Base-by-base conservation (phyloP, 345 rosid genomes). In the Euphorbia peplus region DNA sequence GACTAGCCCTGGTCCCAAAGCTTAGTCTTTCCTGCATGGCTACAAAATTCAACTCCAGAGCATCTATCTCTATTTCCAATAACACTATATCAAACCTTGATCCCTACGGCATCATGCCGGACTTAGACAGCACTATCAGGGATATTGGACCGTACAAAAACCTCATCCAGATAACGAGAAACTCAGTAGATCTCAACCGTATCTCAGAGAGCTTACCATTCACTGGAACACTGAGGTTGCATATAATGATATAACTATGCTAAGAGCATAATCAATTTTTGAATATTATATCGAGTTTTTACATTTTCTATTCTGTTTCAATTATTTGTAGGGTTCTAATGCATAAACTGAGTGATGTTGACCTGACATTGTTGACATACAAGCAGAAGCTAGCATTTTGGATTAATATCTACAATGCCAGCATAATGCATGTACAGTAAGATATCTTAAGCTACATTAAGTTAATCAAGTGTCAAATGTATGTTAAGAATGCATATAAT, bases 341-440 rank as follows among this genome's bases (percentile, higher is more conserved):
- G 87, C 72, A 75, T 48, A 85, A 80, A 75, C 63, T 92, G 68
- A 79, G 90, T 50, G 83, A 75, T 53, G 90, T 84, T 12, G 93
- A 90, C 68, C 78, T 90, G 75, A 79, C 85, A 68, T 85, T 83
- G 82, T 76, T 90, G 82, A 86, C 89, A 67, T 83, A 90, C 78
- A 90, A 90, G 88, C 96, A 92, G 83, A 92, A 90, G 87, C 83
- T 92, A 6, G 95, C 98, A 47, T 92, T 92, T 81, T 90, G 96
- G 96, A 87, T 92, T 78, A 90, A 92, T 47, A 77, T 87, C 80
- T 92, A 88, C 81, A 92, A 90, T 66, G 86, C 96, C 79, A 86
- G 91, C 83, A 75, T 92, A 72, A 92, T 92, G 98, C 88, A 92
- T 88, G 98, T 92, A 90, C 82, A 76, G 82, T 77, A 62, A 85